Conservation (phyloP, 345 rosid genomes). For the Citrus trifoliata region DNA sequence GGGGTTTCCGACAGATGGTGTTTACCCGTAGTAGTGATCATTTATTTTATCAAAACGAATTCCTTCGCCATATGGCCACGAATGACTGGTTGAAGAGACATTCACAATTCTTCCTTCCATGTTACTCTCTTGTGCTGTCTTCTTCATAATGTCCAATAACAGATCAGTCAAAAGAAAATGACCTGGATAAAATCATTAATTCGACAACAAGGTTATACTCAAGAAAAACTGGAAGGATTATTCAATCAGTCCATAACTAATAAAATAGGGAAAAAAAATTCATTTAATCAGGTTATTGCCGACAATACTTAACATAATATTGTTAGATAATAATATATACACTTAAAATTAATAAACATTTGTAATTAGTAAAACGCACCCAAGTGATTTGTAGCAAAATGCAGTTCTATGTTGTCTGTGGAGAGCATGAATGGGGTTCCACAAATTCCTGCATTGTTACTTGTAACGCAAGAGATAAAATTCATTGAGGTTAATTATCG, state of each 20-base stretch:
- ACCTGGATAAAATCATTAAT: slow-evolving; percentile 34
- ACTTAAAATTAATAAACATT: neutral
- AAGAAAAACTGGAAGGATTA: neutral
- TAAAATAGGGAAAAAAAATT: neutral
- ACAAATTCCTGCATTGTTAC: slow-evolving; percentile 37
- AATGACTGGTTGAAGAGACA: slow-evolving; percentile 65
- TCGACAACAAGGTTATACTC: neutral
- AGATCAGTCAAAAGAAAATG: slow-evolving; percentile 75
- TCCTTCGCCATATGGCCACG: slow-evolving; percentile 25
- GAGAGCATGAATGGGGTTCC: slow-evolving; percentile 30
- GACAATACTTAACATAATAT: neutral
- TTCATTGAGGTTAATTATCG: neutral
- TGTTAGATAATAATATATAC: neutral
- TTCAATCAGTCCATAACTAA: neutral
- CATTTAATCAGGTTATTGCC: neutral
- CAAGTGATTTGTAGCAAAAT: slow-evolving; percentile 34
- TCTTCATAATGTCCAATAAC: slow-evolving; percentile 71
- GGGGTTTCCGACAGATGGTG: neutral
- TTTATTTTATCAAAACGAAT: slow-evolving; percentile 60
- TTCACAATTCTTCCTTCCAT: slow-evolving; percentile 71
- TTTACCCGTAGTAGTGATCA: slow-evolving; percentile 53
- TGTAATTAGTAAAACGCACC: slow-evolving; percentile 3
- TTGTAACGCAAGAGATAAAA: neutral
- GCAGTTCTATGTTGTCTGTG: slow-evolving; percentile 31
- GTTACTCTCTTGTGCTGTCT: slow-evolving; percentile 49